Base-by-base conservation (phyloP, 305 asterid genomes). In the Petunia hybrid region DNA sequence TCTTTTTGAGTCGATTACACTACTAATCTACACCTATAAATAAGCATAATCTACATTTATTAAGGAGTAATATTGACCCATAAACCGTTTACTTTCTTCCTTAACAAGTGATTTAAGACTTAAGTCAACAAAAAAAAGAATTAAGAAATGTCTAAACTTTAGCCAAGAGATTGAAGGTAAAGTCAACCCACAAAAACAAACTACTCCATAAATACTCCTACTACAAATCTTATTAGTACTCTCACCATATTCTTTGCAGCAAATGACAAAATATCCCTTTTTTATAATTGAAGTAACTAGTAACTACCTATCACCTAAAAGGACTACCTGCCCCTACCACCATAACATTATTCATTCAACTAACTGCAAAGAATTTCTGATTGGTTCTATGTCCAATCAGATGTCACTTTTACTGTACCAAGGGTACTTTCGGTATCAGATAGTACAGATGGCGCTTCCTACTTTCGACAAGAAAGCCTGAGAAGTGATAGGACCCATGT, bases 211-310 rank as follows among this genome's bases (percentile, higher is more conserved):
- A 22, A 22, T 22, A 22, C 31, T 22, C 31, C 31, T 22, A 10
- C 46, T 31, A 35, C 1, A 71, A 71, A 46, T 35, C 6, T 48
- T 22, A 22, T 6, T 31, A 46, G 8, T 41, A 6, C 77, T 4
- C 61, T 48, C 3, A 43, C 48, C 46, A 48, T 48, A 48, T 48
- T 73, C 62, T 71, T 73, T 73, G 46, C 63, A 73, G 36, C 78
- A 73, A 48, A 73, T 73, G 78, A 73, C 78, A 73, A 73, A 73
- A 73, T 73, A 12, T 3, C 36, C 63, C 78, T 73, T 73, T 71
- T 73, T 73, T 51, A 73, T 73, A 51, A 73, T 73, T 73, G 78
- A 73, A 73, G 78, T 73, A 48, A 51, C 78, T 73, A 48, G 62
- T 31, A 22, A 70, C 55, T 51, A 6, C 63, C 78, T 73, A 51